phyloP scores from a whole-genome alignment of 2,329 filamentous ascomycete species.

The Paecilomyces variotii region DNA sequence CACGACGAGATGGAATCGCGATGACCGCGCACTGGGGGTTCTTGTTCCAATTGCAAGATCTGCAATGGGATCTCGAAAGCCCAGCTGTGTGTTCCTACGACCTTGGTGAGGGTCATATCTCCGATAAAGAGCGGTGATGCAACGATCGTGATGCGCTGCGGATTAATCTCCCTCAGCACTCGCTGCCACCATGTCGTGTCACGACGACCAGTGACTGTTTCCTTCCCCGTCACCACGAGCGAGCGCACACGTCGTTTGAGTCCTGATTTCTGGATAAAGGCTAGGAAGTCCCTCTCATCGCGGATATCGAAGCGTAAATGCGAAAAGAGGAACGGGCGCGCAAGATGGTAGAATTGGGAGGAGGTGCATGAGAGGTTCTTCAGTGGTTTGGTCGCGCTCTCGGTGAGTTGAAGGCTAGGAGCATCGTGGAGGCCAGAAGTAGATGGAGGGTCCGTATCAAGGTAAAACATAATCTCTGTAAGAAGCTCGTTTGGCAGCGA shows the following conservation, averaged over 20 bases:
- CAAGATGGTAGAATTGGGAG: slow-evolving; percentile 44
- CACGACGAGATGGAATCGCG: slow-evolving; percentile 4
- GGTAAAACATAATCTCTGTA: slow-evolving; percentile 47
- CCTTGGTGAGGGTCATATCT: slow-evolving; percentile 48
- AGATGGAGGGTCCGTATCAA: slow-evolving; percentile 46
- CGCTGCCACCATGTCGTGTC: slow-evolving; percentile 46
- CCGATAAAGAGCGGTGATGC: slow-evolving; percentile 58
- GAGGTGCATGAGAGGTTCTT: slow-evolving; percentile 52
- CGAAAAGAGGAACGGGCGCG: slow-evolving; percentile 51
- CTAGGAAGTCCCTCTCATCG: slow-evolving; percentile 26
- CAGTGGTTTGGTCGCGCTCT: slow-evolving; percentile 32
- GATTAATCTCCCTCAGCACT: slow-evolving; percentile 48
- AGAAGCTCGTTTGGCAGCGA: slow-evolving; percentile 53
- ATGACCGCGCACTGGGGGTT: slow-evolving; percentile 4
- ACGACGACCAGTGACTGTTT: slow-evolving; percentile 30
- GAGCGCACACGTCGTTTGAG: slow-evolving; percentile 37
- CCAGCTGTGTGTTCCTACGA: slow-evolving; percentile 54
- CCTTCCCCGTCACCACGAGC: slow-evolving; percentile 38
- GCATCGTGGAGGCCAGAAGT: slow-evolving; percentile 42
- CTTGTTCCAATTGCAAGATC: slow-evolving; percentile 43
- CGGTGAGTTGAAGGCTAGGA: slow-evolving; percentile 39
- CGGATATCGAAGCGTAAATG: slow-evolving; percentile 38
- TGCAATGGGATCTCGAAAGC: slow-evolving; percentile 58
- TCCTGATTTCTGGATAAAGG: slow-evolving; percentile 26
- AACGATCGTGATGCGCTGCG: slow-evolving; percentile 47